A percentile compares a stretch with the other conserved stretches of the same genome.
phyloP scores from a whole-genome alignment of 495 filamentous ascomycete genomes.

The Hyaloscypha hepaticicola region DNA sequence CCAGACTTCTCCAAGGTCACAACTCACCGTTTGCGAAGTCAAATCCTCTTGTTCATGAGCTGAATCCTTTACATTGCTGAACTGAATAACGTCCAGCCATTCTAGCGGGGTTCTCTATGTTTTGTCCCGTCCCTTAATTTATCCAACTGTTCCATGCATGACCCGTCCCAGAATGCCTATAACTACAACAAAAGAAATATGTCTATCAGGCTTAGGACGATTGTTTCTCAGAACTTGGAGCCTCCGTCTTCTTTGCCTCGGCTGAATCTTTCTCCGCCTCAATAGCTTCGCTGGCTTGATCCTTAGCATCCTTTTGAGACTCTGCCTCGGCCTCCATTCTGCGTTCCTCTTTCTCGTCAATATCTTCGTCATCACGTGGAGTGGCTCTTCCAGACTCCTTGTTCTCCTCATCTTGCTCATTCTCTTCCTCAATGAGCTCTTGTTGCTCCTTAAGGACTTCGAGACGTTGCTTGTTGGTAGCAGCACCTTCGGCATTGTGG shows the following conservation, averaged over 20 bases:
- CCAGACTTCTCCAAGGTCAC: not conserved
- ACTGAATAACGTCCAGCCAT: conserved; percentile 9
- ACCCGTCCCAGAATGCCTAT: conserved; percentile 20
- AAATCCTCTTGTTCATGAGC: conserved; percentile 7
- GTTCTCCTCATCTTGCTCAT: conserved; percentile 80
- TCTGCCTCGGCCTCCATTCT: conserved; percentile 31
- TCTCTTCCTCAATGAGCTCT: conserved; percentile 96
- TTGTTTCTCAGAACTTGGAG: conserved; percentile 12
- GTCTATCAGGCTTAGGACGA: conserved; percentile 11
- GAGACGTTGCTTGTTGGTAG: conserved; percentile 98
- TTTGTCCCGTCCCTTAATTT: conserved; percentile 14
- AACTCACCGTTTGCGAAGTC: not conserved
- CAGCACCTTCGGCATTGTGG: conserved; percentile 93
- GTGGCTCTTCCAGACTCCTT: conserved; percentile 67
- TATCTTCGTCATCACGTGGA: conserved; percentile 83
- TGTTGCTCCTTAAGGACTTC: conserved; percentile 99
- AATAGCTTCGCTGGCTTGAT: conserved; percentile 27
- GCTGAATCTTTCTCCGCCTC: conserved; percentile 27
- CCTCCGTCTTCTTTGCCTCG: conserved; percentile 21
- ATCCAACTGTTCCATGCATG: conserved; percentile 23
- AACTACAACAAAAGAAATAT: conserved; percentile 30
- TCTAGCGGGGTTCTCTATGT: conserved; percentile 28
- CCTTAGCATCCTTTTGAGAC: conserved; percentile 16
- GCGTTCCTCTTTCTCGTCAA: conserved; percentile 58
- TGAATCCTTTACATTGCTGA: conserved; percentile 27